These are phyloP conservation scores for Skeletonema grethae DNA, from an alignment of 108 stramenopile species.

Conservation along the genomic window DNA sequence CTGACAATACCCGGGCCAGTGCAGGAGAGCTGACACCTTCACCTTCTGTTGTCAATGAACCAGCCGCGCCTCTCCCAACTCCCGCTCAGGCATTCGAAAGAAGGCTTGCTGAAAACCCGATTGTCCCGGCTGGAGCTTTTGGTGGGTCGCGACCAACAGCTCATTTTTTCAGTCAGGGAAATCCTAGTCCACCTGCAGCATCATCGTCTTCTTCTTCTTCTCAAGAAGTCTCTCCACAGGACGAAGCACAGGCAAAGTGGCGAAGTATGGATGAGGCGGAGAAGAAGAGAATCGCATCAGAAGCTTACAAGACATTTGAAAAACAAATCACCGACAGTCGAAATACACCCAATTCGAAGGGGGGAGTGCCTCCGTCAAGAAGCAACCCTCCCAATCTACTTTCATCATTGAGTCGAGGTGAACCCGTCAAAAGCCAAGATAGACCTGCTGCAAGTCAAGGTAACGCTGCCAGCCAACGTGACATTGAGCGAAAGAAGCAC, in stretches of 20 bases:
- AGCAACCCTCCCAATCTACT: slow-evolving; percentile 2
- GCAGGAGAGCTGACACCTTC: slow-evolving; percentile 20
- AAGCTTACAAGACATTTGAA: slow-evolving; percentile 50
- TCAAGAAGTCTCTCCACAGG: slow-evolving; percentile 11
- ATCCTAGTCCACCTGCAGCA: slow-evolving; percentile 10
- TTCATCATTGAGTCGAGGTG: neutral
- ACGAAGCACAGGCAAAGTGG: slow-evolving; percentile 48
- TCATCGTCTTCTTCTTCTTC: slow-evolving; percentile 14
- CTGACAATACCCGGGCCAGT: neutral
- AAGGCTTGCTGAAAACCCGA: slow-evolving; percentile 29
- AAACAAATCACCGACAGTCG: slow-evolving; percentile 31
- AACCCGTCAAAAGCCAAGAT: neutral
- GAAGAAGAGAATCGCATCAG: slow-evolving; percentile 49
- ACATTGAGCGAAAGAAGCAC: slow-evolving; percentile 38
- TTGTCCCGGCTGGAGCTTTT: slow-evolving; percentile 44
- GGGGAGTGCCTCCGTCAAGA: neutral
- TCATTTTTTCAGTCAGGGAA: slow-evolving; percentile 32
- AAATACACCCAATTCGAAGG: slow-evolving; percentile 13
- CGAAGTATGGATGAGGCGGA: slow-evolving; percentile 39
- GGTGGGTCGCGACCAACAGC: slow-evolving; percentile 46
- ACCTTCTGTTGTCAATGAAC: slow-evolving; percentile 18
- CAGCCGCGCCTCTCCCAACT: slow-evolving; percentile 25
- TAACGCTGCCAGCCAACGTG: slow-evolving; percentile 19
- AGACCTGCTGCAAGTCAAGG: slow-evolving; percentile 9
- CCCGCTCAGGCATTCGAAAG: slow-evolving; percentile 33